These are phyloP conservation scores for Colletotrichum zoysiae DNA, from an alignment of 2,329 filamentous ascomycete genomes.

Conservation along the genomic window DNA sequence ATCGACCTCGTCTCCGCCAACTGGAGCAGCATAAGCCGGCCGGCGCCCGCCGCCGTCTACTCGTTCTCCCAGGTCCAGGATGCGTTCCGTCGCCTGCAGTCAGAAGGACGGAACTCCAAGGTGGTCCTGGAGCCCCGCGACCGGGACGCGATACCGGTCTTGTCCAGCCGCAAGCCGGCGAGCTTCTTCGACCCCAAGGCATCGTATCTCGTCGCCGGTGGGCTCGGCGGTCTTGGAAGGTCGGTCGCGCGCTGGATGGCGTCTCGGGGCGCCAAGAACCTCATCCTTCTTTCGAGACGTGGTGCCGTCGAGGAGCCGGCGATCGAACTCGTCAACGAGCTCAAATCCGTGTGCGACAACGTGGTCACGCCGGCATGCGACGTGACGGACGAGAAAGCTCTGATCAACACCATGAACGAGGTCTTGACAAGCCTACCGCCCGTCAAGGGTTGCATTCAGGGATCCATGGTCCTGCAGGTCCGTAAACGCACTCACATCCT, in stretches of 20 bases:
- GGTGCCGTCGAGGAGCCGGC: slow-evolving; percentile 43
- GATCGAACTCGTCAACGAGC: slow-evolving; percentile 40
- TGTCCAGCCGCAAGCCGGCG: slow-evolving; percentile 11
- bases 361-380: slow-evolving; percentile 42
- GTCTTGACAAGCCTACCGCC: slow-evolving; percentile 25
- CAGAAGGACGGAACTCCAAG: not conserved
- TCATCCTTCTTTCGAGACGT: slow-evolving; percentile 49
- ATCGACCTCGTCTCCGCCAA: slow-evolving; percentile 52
- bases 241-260: slow-evolving; percentile 46
- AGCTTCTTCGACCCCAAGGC: slow-evolving; percentile 34
- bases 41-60: not conserved
- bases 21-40: slow-evolving; percentile 45
- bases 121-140: slow-evolving; percentile 24
- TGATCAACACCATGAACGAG: slow-evolving; percentile 14
- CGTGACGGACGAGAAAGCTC: slow-evolving; percentile 32
- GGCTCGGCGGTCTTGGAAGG: slow-evolving; percentile 47
- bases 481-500: not conserved
- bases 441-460: slow-evolving; percentile 39
- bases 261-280: slow-evolving; percentile 45
- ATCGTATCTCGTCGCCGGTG: slow-evolving; percentile 36
- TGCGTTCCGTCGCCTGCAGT: slow-evolving; percentile 44
- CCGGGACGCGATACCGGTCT: slow-evolving; percentile 13
- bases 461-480: slow-evolving; percentile 45
- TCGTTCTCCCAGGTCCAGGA: slow-evolving; percentile 23
- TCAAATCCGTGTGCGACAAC: slow-evolving; percentile 28